Evolutionary conservation across 495 filamentous ascomycete species (phyloP).

Genomic region (Usnea hakonensis): DNA sequence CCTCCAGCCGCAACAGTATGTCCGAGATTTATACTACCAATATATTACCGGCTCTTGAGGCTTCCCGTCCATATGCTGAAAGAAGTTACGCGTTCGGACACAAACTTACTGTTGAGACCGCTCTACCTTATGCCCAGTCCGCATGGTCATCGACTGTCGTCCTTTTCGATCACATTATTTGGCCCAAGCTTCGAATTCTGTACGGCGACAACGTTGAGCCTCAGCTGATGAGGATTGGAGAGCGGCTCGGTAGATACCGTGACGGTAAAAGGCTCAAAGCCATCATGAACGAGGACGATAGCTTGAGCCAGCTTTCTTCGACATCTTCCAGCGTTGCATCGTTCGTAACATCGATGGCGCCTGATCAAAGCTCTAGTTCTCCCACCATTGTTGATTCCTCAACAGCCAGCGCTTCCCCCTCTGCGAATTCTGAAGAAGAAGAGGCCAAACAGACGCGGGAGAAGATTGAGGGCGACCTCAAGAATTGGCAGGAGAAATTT

Average conservation of each 20-base stretch:
- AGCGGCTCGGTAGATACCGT: conserved; percentile 77
- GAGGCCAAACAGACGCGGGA: conserved; percentile 50
- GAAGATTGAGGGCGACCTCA: conserved; percentile 68
- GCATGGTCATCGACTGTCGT: conserved; percentile 56
- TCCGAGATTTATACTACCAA: conserved; percentile 61
- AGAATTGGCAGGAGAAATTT: conserved; percentile 79
- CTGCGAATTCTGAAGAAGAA: conserved; percentile 36
- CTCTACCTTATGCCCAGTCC: conserved; percentile 62
- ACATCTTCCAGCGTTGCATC: conserved; percentile 26
- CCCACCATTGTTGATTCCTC: conserved; percentile 25
- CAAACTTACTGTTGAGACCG: conserved; percentile 58
- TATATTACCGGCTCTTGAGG: conserved; percentile 67
- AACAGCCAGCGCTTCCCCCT: conserved; percentile 23
- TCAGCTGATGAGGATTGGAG: conserved; percentile 83
- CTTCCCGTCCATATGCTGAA: conserved; percentile 63
- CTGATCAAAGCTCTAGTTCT: conserved; percentile 19
- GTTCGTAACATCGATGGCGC: conserved; percentile 26
- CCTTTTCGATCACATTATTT: conserved; percentile 67
- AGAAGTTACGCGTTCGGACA: conserved; percentile 60
- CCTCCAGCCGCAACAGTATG: conserved; percentile 50
- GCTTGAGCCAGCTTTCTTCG: conserved; percentile 15
- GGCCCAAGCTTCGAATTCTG: conserved; percentile 68
- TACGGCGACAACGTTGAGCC: conserved; percentile 92
- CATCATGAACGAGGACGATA: conserved; percentile 41
- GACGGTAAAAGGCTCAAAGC: conserved; percentile 56